Conservation (phyloP, 306 rosid species). For the Gastrolobium villosum region DNA sequence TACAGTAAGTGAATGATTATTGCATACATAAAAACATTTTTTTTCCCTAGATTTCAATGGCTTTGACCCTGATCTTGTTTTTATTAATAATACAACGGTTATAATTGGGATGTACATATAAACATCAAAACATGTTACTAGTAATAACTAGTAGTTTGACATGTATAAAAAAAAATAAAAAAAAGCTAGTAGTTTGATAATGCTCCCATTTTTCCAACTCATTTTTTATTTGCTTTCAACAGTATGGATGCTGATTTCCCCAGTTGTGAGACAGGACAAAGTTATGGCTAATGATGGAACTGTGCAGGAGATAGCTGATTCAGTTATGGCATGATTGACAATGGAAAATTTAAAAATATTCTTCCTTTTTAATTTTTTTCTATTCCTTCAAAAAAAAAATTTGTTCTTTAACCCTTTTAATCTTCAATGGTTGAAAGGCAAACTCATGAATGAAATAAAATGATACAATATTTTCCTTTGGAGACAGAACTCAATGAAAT, state of each 20-base stretch:
- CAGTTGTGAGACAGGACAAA: conserved; percentile 62
- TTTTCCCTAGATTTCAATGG: neutral
- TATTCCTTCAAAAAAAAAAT: conserved; percentile 1
- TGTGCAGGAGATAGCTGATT: conserved; percentile 52
- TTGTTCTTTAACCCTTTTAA: conserved; percentile 8
- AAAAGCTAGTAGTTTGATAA: neutral
- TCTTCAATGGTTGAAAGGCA: conserved; percentile 25
- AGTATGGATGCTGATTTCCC: conserved; percentile 92
- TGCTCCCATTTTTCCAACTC: neutral
- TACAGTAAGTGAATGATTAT: conserved; percentile 68
- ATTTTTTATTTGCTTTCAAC: conserved; percentile 41
- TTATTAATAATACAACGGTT: neutral
- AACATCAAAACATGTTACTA: neutral
- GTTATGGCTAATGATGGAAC: conserved; percentile 56
- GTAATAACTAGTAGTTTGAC: neutral
- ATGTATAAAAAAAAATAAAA: too few species aligned
- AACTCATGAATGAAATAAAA: conserved; percentile 4
- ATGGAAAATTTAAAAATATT: conserved; percentile 13
- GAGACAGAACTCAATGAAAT: neutral
- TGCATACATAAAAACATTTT: neutral
- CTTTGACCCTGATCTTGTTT: neutral
- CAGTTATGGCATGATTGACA: conserved; percentile 54
- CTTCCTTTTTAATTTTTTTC: neutral
- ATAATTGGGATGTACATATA: neutral
- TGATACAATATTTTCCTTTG: conserved; percentile 22